Evolutionary conservation across 352 stramenopile species (phyloP).

Genomic region (Chloridella minuta): DNA sequence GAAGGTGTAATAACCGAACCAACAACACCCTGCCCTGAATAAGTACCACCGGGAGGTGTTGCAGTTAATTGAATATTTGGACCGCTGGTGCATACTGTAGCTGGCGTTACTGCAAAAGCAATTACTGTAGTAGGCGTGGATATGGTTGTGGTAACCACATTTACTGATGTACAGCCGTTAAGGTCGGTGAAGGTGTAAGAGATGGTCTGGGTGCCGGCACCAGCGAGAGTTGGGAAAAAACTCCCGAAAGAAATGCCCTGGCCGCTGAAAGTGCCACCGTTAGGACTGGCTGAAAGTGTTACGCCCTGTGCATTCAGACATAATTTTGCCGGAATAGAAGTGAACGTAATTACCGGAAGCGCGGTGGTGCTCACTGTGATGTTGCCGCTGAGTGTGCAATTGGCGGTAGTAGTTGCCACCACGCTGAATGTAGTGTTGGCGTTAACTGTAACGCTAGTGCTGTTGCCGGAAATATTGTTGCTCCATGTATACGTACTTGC

Average conservation of each 20-base stretch:
- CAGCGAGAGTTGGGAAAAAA: background rate
- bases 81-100: background rate
- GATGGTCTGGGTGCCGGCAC: background rate
- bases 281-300: background rate
- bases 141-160: background rate
- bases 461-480: background rate
- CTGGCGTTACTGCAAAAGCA: background rate
- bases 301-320: background rate
- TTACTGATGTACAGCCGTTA: background rate
- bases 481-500: background rate
- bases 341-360: background rate
- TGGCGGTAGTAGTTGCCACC: background rate
- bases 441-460: background rate
- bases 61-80: background rate
- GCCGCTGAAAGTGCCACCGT: background rate
- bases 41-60: background rate
- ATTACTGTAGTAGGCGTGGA: background rate
- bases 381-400: background rate
- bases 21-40: background rate
- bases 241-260: background rate
- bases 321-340: background rate
- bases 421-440: background rate
- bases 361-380: background rate
- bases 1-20: background rate
- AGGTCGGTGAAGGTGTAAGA: background rate